Conservation (phyloP, 441 rosid species). For the Iberis amara region DNA sequence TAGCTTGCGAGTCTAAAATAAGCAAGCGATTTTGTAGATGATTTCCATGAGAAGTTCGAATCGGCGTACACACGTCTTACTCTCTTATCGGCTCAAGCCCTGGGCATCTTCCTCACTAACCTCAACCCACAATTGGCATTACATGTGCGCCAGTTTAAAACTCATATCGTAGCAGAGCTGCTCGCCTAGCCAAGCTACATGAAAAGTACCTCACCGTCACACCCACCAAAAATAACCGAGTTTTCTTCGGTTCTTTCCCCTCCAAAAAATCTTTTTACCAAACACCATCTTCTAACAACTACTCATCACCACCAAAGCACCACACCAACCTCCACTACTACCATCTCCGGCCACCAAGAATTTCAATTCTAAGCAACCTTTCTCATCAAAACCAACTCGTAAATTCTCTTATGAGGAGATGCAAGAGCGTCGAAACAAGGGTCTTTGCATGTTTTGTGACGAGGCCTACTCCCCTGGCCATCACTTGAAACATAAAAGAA, state of each 20-base stretch:
- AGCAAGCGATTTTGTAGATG: background rate
- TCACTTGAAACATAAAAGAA: background rate
- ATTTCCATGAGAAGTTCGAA: background rate
- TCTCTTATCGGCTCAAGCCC: background rate
- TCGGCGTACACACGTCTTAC: background rate
- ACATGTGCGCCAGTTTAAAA: background rate
- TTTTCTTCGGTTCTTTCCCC: background rate
- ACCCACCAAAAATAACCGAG: background rate
- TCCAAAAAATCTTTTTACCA: no score
- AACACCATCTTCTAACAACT: no score
- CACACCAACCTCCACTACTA: background rate
- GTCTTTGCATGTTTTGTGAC: background rate
- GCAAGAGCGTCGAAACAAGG: background rate
- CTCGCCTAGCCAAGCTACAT: background rate
- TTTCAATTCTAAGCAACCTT: background rate
- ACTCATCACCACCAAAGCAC: background rate
- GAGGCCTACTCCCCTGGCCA: background rate
- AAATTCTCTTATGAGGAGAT: background rate
- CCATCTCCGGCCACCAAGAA: background rate
- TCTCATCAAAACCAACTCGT: background rate
- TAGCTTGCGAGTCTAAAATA: background rate
- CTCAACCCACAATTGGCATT: background rate
- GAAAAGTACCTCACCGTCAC: background rate
- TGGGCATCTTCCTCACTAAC: background rate
- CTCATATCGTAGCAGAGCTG: background rate